Evolutionary conservation across 768 basidiomycete genomes (phyloP), one percentile per base, ranked within the genome.

Genomic region (Pulveroboletus ravenelii): DNA sequence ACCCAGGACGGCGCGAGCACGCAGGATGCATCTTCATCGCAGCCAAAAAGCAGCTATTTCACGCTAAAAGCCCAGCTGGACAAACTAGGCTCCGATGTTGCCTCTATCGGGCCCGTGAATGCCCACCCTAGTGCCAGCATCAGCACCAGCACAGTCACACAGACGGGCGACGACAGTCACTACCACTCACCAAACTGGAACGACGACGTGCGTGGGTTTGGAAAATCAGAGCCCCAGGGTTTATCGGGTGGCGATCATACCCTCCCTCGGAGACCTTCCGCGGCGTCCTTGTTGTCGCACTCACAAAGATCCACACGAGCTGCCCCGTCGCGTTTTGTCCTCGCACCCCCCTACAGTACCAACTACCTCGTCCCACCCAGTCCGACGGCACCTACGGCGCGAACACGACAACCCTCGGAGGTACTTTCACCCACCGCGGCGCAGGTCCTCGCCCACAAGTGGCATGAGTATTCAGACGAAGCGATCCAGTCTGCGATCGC

Each of bases 401-500:
- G 38, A 29, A 41, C 31, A 45, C 50, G 57, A 10, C 50, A 14
- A 3, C 14, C 44, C 15, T 40, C 56, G 2, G 66, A 63, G 25
- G 10, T 17, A 9, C 46, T 55, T n/a, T 52, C 54, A 0, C 47
- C 65, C 10, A 54, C 73, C 12, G 68, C 72, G 1, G 63, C 74
- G 2, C 76, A 80, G 51, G 75, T 90, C 10, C 74, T 91, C 15
- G 71, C 76, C 2, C 85, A 81, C 9, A 78, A 74, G 62, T 93
- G 89, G 88, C 89, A 92, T 61, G 78, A 81, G 20, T 83, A 81
- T 58, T 82, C 87, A 3, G 87, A 92, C 64, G 80, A 87, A 43
- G 84, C 78, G 2, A 85, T 92, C 38, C 81, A 85, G 52, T 70
- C 74, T 14, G 76, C 80, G 4, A 78, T 90, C 20, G 77, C 85